Percentiles rank a stretch among this genome's conserved stretches.
phyloP scores from a whole-genome alignment of 2,329 filamentous ascomycete species.

The Aspergillus novofumigatus region DNA sequence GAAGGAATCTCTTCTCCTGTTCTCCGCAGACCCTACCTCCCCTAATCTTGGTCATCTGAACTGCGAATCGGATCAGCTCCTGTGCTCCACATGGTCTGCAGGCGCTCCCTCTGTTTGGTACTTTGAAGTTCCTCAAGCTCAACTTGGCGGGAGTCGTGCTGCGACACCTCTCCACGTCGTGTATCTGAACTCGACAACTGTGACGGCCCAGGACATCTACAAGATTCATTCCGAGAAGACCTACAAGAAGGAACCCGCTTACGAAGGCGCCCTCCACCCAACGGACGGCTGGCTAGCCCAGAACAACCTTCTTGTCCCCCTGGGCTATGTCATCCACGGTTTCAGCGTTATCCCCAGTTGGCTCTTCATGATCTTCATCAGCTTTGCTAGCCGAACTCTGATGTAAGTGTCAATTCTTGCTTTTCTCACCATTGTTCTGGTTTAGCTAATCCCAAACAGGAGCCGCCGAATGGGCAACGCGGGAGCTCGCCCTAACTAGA shows the following conservation, averaged over 20 bases:
- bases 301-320: slow-evolving; percentile 49
- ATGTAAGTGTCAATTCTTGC: slow-evolving; percentile 47
- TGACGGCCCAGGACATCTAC: slow-evolving; percentile 55
- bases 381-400: slow-evolving; percentile 56
- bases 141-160: slow-evolving; percentile 50
- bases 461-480: slow-evolving; percentile 26
- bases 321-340: slow-evolving; percentile 54
- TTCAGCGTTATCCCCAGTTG: slow-evolving; percentile 59
- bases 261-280: slow-evolving; percentile 59
- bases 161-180: slow-evolving; percentile 52
- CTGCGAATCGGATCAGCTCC: slow-evolving; percentile 55
- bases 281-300: slow-evolving; percentile 55
- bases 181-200: slow-evolving; percentile 54
- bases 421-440: not conserved
- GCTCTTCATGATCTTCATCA: slow-evolving; percentile 61
- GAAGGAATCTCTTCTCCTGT: slow-evolving; percentile 51
- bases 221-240: slow-evolving; percentile 54
- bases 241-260: slow-evolving; percentile 49
- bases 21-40: slow-evolving; percentile 50
- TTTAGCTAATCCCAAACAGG: slow-evolving; percentile 17
- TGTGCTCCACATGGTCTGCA: slow-evolving; percentile 59
- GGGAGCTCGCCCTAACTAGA: slow-evolving; percentile 17
- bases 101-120: slow-evolving; percentile 55
- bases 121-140: slow-evolving; percentile 52
- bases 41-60: slow-evolving; percentile 57